These are phyloP conservation scores for Scedosporium minutisporum DNA, from an alignment of 2,329 filamentous ascomycete species.

Conservation along the genomic window DNA sequence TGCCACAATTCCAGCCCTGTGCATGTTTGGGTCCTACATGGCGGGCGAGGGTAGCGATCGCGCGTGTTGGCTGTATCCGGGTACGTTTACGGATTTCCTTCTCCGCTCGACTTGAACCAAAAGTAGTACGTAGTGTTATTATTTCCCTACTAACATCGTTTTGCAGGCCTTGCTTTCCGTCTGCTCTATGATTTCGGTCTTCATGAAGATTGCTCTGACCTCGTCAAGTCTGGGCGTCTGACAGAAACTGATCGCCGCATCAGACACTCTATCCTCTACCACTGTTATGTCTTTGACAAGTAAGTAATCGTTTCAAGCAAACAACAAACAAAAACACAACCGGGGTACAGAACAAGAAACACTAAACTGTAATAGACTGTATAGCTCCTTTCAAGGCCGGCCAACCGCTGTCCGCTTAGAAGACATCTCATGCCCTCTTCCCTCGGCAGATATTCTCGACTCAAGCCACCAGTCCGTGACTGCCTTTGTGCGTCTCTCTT, in stretches of 20 bases:
- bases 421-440: not conserved
- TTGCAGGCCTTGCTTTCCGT: not conserved
- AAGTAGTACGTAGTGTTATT: no score
- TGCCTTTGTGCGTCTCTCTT: not conserved
- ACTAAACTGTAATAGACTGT: not conserved
- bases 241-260: not conserved
- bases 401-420: not conserved
- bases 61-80: not conserved
- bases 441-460: not conserved
- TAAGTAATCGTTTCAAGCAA: not conserved
- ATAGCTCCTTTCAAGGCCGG: not conserved
- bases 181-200: not conserved
- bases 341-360: not conserved
- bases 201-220: not conserved
- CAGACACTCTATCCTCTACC: not conserved
- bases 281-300: not conserved
- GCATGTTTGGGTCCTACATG: not conserved
- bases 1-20: not conserved
- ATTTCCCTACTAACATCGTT: not conserved
- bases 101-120: no score
- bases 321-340: no score
- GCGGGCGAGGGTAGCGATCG: not conserved
- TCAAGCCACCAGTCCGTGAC: not conserved
- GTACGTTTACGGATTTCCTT: not conserved
- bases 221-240: not conserved